phyloP scores from a whole-genome alignment of 2,329 filamentous ascomycete species.

The Penicillium italicum region DNA sequence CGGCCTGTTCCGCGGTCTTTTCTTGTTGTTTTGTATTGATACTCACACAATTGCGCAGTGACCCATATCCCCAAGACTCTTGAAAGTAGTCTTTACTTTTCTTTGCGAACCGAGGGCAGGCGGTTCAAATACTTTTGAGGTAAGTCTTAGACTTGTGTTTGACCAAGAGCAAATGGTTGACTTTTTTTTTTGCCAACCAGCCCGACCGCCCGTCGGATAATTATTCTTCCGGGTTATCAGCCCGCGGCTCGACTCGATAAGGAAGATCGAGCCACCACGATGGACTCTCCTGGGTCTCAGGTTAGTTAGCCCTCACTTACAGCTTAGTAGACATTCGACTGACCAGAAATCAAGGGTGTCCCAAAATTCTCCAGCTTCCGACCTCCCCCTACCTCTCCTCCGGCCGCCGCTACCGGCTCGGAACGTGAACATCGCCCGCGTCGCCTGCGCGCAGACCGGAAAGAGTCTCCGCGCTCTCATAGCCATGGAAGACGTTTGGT shows the following conservation, averaged over 20 bases:
- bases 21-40: neutral
- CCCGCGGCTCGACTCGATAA: conserved; percentile 7
- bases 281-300: conserved; percentile 37
- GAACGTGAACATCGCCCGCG: conserved; percentile 18
- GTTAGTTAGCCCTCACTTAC: conserved; percentile 22
- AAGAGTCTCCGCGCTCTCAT: neutral
- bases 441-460: conserved; percentile 10
- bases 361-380: conserved; percentile 76
- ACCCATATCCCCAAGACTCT: conserved; percentile 1
- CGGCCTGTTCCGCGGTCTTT: neutral
- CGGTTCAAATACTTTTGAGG: conserved; percentile 1
- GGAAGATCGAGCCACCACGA: conserved; percentile 24
- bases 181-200: conserved; percentile 33
- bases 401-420: conserved; percentile 19
- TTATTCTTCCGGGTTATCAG: conserved; percentile 27
- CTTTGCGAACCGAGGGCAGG: neutral
- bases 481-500: neutral
- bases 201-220: conserved; percentile 17
- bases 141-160: neutral
- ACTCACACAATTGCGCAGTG: conserved; percentile 6
- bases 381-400: conserved; percentile 41
- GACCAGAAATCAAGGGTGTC: conserved; percentile 39
- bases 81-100: neutral
- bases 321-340: neutral
- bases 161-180: conserved; percentile 13